phyloP scores from a whole-genome alignment of 305 asterid genomes.

The Fraxinus paxiana region DNA sequence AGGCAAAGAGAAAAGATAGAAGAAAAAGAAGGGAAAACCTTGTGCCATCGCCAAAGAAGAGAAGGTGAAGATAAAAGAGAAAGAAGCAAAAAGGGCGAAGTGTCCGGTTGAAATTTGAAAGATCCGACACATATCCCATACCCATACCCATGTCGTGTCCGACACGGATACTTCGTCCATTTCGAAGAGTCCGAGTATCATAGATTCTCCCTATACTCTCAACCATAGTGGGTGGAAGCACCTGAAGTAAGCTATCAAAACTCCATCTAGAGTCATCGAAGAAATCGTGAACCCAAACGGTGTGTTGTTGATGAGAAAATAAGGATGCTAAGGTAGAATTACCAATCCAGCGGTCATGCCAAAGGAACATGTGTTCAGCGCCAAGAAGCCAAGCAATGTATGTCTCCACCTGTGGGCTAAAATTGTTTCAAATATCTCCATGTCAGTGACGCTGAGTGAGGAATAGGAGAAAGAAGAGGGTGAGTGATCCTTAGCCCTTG shows the following conservation, averaged over 20 bases:
- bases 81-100: too few species aligned
- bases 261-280: background rate
- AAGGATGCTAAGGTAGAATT: background rate
- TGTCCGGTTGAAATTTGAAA: too few species aligned
- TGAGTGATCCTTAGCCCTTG: background rate
- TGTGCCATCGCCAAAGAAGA: too few species aligned
- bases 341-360: background rate
- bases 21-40: too few species aligned
- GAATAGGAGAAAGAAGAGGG: background rate
- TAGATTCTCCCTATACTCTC: background rate
- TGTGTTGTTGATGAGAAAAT: background rate
- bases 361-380: background rate
- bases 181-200: too few species aligned
- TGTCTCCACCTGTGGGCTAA: background rate
- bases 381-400: background rate
- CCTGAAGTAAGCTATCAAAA: background rate
- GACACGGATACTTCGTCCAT: too few species aligned
- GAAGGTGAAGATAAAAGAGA: too few species aligned
- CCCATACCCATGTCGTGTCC: too few species aligned
- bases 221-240: background rate
- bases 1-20: too few species aligned
- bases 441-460: background rate
- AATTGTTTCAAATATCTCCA: background rate
- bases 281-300: background rate
- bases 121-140: too few species aligned